Evolutionary conservation across 2,329 filamentous ascomycete species (phyloP).

Genomic region (Ceratocystis cubensis): DNA sequence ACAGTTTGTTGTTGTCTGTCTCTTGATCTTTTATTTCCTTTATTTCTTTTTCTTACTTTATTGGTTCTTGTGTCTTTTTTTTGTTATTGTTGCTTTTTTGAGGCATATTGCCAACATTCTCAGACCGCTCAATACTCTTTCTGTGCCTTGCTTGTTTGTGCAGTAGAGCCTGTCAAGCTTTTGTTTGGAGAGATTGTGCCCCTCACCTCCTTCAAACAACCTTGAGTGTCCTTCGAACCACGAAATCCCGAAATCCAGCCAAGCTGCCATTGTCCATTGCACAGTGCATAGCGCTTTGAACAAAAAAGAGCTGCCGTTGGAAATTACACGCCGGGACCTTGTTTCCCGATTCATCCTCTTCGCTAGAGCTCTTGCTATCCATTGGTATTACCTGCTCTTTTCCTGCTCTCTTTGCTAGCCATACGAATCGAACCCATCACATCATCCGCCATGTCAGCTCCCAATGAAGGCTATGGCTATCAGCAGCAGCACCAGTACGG

Average conservation of each 20-base stretch:
- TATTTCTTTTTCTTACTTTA: background rate
- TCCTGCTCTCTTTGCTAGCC: constrained; percentile 23
- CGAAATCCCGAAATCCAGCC: background rate
- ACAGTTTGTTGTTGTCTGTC: background rate
- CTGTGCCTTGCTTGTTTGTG: constrained; percentile 1
- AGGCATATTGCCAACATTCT: constrained; percentile 1
- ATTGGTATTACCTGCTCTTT: constrained; percentile 23
- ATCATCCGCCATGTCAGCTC: constrained; percentile 39
- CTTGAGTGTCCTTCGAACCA: background rate
- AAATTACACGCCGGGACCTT: constrained; percentile 10
- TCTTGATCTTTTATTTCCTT: background rate
- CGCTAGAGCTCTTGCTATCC: constrained; percentile 9
- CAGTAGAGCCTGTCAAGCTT: constrained; percentile 6
- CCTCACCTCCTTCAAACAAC: constrained; percentile 1
- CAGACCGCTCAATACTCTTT: background rate
- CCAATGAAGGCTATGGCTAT: constrained; percentile 42
- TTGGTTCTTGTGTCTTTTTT: background rate
- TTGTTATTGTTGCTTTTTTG: background rate
- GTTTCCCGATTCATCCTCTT: background rate
- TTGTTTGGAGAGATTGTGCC: constrained; percentile 9
- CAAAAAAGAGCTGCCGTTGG: background rate
- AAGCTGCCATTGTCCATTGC: background rate
- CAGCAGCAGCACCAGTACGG: constrained; percentile 35
- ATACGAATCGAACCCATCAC: background rate
- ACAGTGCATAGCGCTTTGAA: background rate